A percentile compares a stretch with the other conserved stretches of the same genome.
These are phyloP conservation scores for Pythium coloratum DNA, from an alignment of 352 stramenopile genomes.

Conservation along the genomic window DNA sequence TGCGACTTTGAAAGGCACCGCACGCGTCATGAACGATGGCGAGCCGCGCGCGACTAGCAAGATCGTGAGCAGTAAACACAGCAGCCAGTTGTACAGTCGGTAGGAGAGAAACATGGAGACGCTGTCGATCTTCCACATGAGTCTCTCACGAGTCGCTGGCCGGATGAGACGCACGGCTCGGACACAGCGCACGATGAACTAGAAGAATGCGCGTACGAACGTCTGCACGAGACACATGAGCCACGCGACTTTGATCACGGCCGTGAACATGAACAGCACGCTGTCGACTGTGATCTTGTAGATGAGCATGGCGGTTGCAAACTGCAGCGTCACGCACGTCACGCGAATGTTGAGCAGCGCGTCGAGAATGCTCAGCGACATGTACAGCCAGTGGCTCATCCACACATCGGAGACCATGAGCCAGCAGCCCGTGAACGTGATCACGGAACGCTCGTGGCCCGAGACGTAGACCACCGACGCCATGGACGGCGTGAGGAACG, in stretches of 20 bases:
- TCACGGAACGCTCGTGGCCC: slow-evolving; percentile 35
- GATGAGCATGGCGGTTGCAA: slow-evolving; percentile 23
- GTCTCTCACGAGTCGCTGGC: slow-evolving; percentile 26
- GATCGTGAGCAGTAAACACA: slow-evolving; percentile 36
- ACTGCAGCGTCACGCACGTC: slow-evolving; percentile 26
- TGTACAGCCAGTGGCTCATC: slow-evolving; percentile 70
- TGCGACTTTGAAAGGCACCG: slow-evolving; percentile 26
- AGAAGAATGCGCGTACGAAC: slow-evolving; percentile 28
- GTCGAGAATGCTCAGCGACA: slow-evolving; percentile 48
- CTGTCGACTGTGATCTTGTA: slow-evolving; percentile 43
- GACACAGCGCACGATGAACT: slow-evolving; percentile 30
- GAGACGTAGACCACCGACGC: slow-evolving; percentile 32
- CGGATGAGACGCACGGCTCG: slow-evolving; percentile 41
- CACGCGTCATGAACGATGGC: slow-evolving; percentile 46
- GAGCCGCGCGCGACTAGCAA: slow-evolving; percentile 32
- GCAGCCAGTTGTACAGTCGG: slow-evolving; percentile 54
- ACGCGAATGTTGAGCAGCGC: slow-evolving; percentile 42
- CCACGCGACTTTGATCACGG: slow-evolving; percentile 50
- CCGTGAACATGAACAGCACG: slow-evolving; percentile 53
- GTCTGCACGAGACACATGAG: slow-evolving; percentile 54
- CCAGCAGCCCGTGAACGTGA: slow-evolving; percentile 49
- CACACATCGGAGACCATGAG: slow-evolving; percentile 56
- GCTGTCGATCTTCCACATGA: slow-evolving; percentile 53
- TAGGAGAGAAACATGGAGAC: slow-evolving; percentile 49
- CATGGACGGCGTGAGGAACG: slow-evolving; percentile 43